Conservation (phyloP, 2,329 filamentous ascomycete species). For the Orbilia ellipsospora region DNA sequence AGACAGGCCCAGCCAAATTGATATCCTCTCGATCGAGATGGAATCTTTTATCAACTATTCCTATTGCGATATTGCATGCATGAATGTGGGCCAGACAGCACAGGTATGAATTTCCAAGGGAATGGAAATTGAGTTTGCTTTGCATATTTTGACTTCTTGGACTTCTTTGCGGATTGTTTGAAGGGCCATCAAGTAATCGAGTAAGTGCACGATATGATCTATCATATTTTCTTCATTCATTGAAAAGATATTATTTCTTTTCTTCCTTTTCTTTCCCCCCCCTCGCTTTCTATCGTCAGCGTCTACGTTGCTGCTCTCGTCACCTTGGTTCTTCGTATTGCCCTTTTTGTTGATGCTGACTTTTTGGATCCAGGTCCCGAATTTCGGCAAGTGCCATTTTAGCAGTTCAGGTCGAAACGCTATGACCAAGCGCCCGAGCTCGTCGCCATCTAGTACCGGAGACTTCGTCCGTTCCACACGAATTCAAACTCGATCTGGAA, state of each 20-base stretch:
- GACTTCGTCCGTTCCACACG: background rate
- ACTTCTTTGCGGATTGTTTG: background rate
- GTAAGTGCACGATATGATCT: background rate
- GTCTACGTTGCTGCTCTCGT: background rate
- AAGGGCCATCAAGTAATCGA: no score
- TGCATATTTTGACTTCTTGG: constrained; percentile 5
- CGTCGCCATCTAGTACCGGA: no score
- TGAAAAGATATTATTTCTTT: background rate
- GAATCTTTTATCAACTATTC: constrained; percentile 17
- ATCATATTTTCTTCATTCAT: constrained; percentile 20
- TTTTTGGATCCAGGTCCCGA: constrained; percentile 19
- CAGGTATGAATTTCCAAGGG: constrained; percentile 10
- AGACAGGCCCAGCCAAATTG: constrained; percentile 20
- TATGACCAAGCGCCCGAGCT: background rate
- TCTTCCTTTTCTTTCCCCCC: background rate
- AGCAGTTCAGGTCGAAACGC: constrained; percentile 29
- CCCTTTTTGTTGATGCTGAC: background rate
- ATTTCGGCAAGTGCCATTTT: constrained; percentile 37
- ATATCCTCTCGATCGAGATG: constrained; percentile 54
- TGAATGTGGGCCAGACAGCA: constrained; percentile 11
- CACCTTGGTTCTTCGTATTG: background rate
- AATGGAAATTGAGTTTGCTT: constrained; percentile 24
- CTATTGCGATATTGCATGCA: constrained; percentile 11
- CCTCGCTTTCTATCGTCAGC: background rate
- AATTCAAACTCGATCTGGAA: no score